phyloP scores from a whole-genome alignment of 2,329 filamentous ascomycete species.

The Pestalotiopsis sp. region DNA sequence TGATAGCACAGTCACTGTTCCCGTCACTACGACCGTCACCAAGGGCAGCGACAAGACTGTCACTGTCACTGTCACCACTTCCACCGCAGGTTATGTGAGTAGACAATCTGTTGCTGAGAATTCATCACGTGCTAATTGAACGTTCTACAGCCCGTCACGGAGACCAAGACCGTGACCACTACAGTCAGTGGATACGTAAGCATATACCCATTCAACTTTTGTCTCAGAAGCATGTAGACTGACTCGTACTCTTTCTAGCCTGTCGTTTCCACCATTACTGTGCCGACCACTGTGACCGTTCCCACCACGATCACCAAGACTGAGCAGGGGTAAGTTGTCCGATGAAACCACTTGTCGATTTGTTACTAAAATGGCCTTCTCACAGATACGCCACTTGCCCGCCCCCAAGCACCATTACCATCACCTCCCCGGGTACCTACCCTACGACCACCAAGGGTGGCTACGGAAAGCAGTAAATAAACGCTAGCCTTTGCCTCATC shows the following conservation, averaged over 20 bases:
- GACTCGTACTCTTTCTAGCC: not conserved
- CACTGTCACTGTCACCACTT: not conserved
- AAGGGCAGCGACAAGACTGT: not conserved
- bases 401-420: not conserved
- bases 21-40: not conserved
- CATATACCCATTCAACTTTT: not conserved
- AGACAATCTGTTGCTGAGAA: not conserved
- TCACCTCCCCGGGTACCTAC: slow-evolving; percentile 1
- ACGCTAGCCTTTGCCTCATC: not conserved
- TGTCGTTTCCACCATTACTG: not conserved
- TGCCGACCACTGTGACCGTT: slow-evolving; percentile 1
- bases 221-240: not conserved
- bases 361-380: not conserved
- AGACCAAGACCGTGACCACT: slow-evolving; percentile 1
- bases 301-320: not conserved
- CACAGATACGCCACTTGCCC: not conserved
- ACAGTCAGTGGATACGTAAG: not conserved
- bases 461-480: not conserved
- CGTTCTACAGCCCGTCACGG: not conserved
- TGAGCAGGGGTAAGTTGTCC: not conserved
- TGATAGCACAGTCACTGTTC: not conserved
- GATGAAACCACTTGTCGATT: not conserved
- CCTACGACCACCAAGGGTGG: not conserved
- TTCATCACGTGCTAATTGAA: not conserved
- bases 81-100: not conserved